Percentiles rank a stretch among this genome's conserved stretches.
These are phyloP conservation scores for Leishmania amazonensis DNA, from an alignment of 208 protist species.

Conservation along the genomic window DNA sequence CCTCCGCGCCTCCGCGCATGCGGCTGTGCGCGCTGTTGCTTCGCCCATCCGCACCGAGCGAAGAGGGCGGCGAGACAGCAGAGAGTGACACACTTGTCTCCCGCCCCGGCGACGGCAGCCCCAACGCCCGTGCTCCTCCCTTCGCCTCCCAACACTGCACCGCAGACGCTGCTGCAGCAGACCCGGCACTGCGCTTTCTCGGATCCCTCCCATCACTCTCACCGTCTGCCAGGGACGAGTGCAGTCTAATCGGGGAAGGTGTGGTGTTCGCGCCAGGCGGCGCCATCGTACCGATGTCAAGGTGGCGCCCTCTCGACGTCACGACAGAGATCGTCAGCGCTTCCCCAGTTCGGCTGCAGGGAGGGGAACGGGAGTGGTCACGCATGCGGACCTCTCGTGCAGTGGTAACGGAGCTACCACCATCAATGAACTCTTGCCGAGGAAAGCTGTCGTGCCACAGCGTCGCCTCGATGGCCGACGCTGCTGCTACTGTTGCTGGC, in stretches of 20 bases:
- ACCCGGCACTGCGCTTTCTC: neutral
- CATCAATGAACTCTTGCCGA: neutral
- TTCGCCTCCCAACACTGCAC: neutral
- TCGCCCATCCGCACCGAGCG: neutral
- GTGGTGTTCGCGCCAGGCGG: neutral
- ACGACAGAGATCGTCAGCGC: no score
- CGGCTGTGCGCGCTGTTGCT: neutral
- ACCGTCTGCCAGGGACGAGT: neutral
- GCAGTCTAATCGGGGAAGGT: neutral
- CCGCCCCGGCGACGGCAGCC: neutral
- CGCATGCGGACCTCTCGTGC: slow-evolving; percentile 8
- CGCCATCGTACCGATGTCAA: neutral
- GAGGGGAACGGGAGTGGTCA: slow-evolving; percentile 8
- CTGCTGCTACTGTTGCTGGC: no score
- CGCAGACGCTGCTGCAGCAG: neutral
- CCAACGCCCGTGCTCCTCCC: neutral
- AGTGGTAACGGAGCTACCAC: slow-evolving; percentile 9
- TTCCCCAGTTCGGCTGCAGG: slow-evolving; percentile 8
- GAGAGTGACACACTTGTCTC: slow-evolving; percentile 23
- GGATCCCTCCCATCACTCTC: no score
- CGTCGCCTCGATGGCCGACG: neutral
- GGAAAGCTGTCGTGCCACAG: neutral
- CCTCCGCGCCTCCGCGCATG: neutral
- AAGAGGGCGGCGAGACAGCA: slow-evolving; percentile 14
- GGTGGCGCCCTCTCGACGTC: neutral